Percentiles rank a stretch among this genome's conserved stretches.
Evolutionary conservation across 805 yeast species (phyloP).

Genomic region (Sungouiella blattae): DNA sequence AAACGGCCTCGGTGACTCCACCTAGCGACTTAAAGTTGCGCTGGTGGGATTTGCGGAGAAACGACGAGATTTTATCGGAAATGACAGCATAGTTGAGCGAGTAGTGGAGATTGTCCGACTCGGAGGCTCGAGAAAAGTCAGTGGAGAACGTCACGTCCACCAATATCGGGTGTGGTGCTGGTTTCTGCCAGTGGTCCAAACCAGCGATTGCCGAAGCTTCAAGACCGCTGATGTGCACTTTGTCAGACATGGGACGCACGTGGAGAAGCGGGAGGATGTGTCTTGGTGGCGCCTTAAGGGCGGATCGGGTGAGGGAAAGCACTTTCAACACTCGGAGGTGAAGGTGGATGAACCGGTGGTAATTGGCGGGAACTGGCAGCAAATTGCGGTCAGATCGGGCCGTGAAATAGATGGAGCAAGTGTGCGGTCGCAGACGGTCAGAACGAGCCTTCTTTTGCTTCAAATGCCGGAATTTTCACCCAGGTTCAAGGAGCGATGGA

Average conservation of each 20-base stretch:
- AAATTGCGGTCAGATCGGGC: no score
- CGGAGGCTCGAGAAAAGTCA: conserved; percentile 70
- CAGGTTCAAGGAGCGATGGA: no score
- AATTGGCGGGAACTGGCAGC: no score
- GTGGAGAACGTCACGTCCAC: conserved; percentile 61
- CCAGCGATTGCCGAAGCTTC: conserved; percentile 64
- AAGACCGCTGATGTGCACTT: conserved; percentile 52
- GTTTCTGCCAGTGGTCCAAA: conserved; percentile 70
- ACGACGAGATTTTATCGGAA: conserved; percentile 57
- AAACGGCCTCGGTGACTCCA: conserved; percentile 47
- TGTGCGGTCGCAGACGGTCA: no score
- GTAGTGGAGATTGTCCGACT: conserved; percentile 72
- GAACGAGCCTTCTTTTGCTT: no score
- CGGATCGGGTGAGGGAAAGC: no score
- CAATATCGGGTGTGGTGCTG: conserved; percentile 61
- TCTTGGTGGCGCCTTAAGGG: no score
- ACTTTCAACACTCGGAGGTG: no score
- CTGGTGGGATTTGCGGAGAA: conserved; percentile 41
- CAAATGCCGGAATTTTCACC: no score
- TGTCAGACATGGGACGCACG: conserved; percentile 31
- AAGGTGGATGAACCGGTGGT: no score
- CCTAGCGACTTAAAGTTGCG: conserved; percentile 41
- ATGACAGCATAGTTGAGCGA: conserved; percentile 88
- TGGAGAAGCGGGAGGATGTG: no score
- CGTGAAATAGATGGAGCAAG: no score